phyloP scores from a whole-genome alignment of 805 yeast genomes.

The Pichia californica region DNA sequence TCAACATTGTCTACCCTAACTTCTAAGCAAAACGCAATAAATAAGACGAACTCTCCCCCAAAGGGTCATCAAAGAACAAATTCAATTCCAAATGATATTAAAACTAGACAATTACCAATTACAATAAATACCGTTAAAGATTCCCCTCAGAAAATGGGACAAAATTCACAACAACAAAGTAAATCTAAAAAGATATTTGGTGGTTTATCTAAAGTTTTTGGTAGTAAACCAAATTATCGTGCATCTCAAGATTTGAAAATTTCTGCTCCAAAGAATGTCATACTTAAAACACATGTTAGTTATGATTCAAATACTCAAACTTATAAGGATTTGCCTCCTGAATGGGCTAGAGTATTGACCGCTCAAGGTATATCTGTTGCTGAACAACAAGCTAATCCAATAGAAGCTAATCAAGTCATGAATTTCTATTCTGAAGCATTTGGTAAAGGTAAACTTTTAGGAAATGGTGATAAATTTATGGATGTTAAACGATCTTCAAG shows the following conservation, averaged over 20 bases:
- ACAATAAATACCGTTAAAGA: slow-evolving; percentile 12
- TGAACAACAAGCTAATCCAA: slow-evolving; percentile 88
- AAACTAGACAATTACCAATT: slow-evolving; percentile 13
- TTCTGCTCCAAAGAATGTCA: slow-evolving; percentile 86
- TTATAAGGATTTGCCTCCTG: slow-evolving; percentile 86
- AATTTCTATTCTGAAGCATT: slow-evolving; percentile 23
- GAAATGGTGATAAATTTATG: slow-evolving; percentile 26
- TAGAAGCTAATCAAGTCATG: slow-evolving; percentile 55
- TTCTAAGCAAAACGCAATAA: too few species aligned
- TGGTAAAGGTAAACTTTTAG: slow-evolving; percentile 4
- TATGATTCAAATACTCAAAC: slow-evolving; percentile 78
- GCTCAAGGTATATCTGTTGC: slow-evolving; percentile 83
- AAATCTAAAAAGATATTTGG: slow-evolving; percentile 44
- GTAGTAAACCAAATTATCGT: slow-evolving; percentile 14
- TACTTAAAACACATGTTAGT: slow-evolving; percentile 91
- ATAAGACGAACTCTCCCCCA: background rate
- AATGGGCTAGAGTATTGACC: slow-evolving; percentile 79
- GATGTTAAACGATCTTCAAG: slow-evolving; percentile 16
- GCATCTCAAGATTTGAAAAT: slow-evolving; percentile 40
- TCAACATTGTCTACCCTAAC: too few species aligned
- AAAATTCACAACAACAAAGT: slow-evolving; percentile 10
- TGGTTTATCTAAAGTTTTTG: slow-evolving; percentile 43
- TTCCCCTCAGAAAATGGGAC: slow-evolving; percentile 28
- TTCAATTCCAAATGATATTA: slow-evolving; percentile 11
- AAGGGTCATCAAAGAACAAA: slow-evolving; percentile 8